A percentile compares a stretch with the other conserved stretches of the same genome.
Conservation (phyloP, 2,329 filamentous ascomycete species). For the Grosmannia penicillata region DNA sequence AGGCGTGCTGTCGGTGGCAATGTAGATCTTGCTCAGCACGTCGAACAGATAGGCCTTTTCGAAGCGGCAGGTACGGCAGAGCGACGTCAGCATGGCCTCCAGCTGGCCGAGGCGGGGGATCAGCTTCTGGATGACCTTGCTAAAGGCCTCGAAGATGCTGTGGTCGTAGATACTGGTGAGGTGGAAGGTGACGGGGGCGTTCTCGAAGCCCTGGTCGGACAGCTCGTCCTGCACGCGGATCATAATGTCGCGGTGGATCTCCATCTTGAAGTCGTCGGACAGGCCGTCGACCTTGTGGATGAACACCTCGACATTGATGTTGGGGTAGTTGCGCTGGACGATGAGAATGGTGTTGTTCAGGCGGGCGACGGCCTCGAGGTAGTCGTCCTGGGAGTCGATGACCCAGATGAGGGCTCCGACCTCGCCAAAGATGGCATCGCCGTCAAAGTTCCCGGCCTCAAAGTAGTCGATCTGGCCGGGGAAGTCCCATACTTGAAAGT, state of each 20-base stretch:
- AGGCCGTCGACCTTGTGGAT: slow-evolving; percentile 99
- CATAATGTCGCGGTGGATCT: slow-evolving; percentile 92
- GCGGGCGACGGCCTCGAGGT: slow-evolving; percentile 75
- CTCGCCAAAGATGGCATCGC: slow-evolving; percentile 85
- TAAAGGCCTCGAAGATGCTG: slow-evolving; percentile 92
- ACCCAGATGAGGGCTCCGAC: slow-evolving; percentile 96
- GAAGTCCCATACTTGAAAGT: slow-evolving; percentile 97
- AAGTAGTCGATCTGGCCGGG: slow-evolving; percentile 86
- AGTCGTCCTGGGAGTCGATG: slow-evolving; percentile 96
- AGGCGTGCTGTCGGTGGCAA: slow-evolving; percentile 85
- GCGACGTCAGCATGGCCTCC: slow-evolving; percentile 83
- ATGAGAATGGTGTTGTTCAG: slow-evolving; percentile 82
- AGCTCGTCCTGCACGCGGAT: slow-evolving; percentile 95
- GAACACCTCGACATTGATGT: slow-evolving; percentile 95
- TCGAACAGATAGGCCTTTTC: slow-evolving; percentile 98
- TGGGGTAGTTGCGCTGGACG: slow-evolving; percentile 75
- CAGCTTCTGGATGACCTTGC: slow-evolving; percentile 94
- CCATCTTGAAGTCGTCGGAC: slow-evolving; percentile 88
- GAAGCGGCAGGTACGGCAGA: slow-evolving; percentile 86
- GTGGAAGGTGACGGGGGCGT: slow-evolving; percentile 87
- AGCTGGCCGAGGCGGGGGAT: slow-evolving; percentile 87
- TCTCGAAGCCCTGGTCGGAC: slow-evolving; percentile 83
- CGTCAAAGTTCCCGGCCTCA: slow-evolving; percentile 76
- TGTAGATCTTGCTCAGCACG: slow-evolving; percentile 95
- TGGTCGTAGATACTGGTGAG: slow-evolving; percentile 97